Percentiles rank a stretch among this genome's conserved stretches.
These are phyloP conservation scores for Puccinia novopanici DNA, from an alignment of 1,284 basidiomycete genomes.

Conservation along the genomic window DNA sequence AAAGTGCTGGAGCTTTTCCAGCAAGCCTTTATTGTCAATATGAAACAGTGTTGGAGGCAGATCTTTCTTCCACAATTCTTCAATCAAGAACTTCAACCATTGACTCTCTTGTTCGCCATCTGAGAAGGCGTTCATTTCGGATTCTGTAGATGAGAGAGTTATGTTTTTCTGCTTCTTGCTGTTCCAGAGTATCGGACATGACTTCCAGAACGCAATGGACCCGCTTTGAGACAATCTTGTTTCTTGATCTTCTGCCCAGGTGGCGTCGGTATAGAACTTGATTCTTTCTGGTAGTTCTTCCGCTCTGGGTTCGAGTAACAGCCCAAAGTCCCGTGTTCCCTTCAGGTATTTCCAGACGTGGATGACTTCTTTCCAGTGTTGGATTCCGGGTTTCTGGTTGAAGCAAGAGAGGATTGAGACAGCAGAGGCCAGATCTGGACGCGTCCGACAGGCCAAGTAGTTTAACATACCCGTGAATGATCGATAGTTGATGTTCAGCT, in stretches of 20 bases:
- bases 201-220: too few species aligned
- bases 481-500: neutral
- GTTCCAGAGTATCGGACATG: too few species aligned
- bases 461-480: neutral
- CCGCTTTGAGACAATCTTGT: neutral
- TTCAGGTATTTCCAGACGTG: neutral
- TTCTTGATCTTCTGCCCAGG: neutral
- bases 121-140: too few species aligned
- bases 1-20: neutral
- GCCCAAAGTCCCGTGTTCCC: neutral
- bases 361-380: neutral
- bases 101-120: neutral
- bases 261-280: neutral
- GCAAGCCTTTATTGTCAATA: neutral
- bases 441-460: neutral
- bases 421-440: neutral
- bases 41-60: neutral
- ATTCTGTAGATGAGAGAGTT: too few species aligned
- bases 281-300: neutral
- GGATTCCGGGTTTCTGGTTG: neutral
- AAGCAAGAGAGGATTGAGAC: neutral
- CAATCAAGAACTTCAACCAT: neutral
- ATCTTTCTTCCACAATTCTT: neutral
- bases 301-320: neutral
- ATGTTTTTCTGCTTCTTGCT: too few species aligned